Conservation (phyloP, 257 asterid genomes). For the Knoxia roxburghii region DNA sequence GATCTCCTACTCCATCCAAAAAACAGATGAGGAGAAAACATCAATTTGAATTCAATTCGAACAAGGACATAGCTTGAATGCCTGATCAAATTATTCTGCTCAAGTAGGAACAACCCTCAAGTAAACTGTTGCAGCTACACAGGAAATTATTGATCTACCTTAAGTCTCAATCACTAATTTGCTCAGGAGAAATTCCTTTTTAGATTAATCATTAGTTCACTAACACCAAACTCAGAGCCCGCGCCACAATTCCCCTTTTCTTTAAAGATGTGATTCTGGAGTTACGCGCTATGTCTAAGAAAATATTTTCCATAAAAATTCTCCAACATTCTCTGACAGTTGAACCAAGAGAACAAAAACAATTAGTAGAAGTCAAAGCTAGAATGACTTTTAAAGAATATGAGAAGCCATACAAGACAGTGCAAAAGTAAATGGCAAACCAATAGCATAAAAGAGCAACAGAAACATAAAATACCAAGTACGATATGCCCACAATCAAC, state of each 20-base stretch:
- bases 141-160: neutral
- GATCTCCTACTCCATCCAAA: conserved; percentile 35
- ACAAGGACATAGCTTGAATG: neutral
- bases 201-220: too few relatives aligned
- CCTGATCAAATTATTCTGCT: neutral
- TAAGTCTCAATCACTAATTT: neutral
- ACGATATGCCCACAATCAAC: too few relatives aligned
- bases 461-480: too few relatives aligned
- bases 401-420: neutral
- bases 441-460: too few relatives aligned
- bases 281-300: neutral
- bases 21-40: conserved; percentile 24
- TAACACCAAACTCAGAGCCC: too few relatives aligned
- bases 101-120: neutral
- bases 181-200: neutral
- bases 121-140: neutral
- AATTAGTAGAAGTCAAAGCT: neutral
- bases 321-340: too few relatives aligned
- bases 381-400: neutral
- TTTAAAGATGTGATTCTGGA: neutral
- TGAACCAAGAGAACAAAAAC: neutral
- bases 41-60: neutral
- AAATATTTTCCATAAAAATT: too few relatives aligned
- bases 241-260: neutral
- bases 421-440: neutral